phyloP scores from a whole-genome alignment of 2,329 filamentous ascomycete genomes.

The Hymenoscyphus salicellus region DNA sequence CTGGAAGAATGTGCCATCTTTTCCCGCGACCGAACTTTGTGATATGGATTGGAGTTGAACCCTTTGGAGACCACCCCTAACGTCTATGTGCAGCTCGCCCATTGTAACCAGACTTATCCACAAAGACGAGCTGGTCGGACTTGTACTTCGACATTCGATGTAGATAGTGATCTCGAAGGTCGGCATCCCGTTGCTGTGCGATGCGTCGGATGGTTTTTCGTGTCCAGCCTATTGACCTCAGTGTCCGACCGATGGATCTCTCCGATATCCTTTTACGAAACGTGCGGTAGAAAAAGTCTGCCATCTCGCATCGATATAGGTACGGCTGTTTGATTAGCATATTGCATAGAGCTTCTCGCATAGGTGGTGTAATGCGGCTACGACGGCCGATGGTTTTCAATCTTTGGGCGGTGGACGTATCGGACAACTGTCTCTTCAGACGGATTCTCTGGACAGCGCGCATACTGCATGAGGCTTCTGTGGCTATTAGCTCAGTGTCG shows the following conservation, averaged over 20 bases:
- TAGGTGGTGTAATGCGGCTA: conserved; percentile 23
- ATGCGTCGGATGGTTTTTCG: conserved; percentile 35
- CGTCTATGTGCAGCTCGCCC: neutral
- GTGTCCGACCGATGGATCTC: neutral
- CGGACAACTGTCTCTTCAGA: neutral
- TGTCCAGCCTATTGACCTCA: conserved; percentile 29
- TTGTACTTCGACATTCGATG: conserved; percentile 33
- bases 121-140: neutral
- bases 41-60: neutral
- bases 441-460: neutral
- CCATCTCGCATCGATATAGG: conserved; percentile 33
- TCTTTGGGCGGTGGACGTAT: conserved; percentile 9
- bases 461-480: too few relatives aligned
- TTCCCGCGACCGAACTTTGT: too few relatives aligned
- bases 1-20: too few relatives aligned
- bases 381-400: conserved; percentile 15
- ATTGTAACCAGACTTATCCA: neutral
- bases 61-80: neutral
- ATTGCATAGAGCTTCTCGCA: conserved; percentile 33
- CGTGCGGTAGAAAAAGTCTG: conserved; percentile 28
- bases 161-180: conserved; percentile 38
- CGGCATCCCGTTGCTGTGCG: conserved; percentile 34
- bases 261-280: conserved; percentile 16
- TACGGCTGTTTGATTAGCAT: conserved; percentile 33
- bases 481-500: too few relatives aligned